Evolutionary conservation across 495 filamentous ascomycete genomes (phyloP), one percentile per base, ranked within the genome.

Genomic region (Aspergillus nanangensis): DNA sequence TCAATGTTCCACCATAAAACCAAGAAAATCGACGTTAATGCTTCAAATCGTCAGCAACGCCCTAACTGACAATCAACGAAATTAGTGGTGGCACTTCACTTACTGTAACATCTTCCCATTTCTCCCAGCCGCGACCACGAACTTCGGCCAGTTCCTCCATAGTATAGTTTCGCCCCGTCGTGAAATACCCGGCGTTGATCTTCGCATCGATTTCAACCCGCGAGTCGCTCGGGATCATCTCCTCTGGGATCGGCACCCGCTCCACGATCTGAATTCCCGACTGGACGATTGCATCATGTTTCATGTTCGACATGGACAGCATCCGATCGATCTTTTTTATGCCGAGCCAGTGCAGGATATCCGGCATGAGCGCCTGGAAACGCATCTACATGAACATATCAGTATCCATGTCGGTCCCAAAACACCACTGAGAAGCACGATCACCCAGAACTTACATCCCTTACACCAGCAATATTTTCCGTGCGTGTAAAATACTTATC

Each of bases 271-370:
- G 84, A 56, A 98, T 98, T 31, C 93, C 93, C 66, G 94, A 90
- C 20, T 88, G 79, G 38, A 98, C 92, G 60, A 98, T 97, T 42
- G 93, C 93, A 72, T 98, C 93, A 66, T 98, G 82, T 70, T 98
- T 98, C 93, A 98, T 97, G 70, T 96, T 94, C 61, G 87, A 93
- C 93, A 98, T 97, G 67, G 88, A 94, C 39, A 98, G 76, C 93
- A 98, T 97, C 33, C 90, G 80, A 66, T 97, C 93, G 62, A 98
- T 97, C 76, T 97, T 97, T 68, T 84, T 94, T 58, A 98, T 96
- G 48, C 93, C 93, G 14, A 98, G 79, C 93, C 93, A 98, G 67
- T 98, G 93, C 35, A 98, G 80, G 53, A 97, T 92, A 61, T 96
- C 91, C 25, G 93, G 93, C 93, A 98, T 98, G 46, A 98, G 74